phyloP scores from a whole-genome alignment of 169 alveolate species.

The Neospora caninum region DNA sequence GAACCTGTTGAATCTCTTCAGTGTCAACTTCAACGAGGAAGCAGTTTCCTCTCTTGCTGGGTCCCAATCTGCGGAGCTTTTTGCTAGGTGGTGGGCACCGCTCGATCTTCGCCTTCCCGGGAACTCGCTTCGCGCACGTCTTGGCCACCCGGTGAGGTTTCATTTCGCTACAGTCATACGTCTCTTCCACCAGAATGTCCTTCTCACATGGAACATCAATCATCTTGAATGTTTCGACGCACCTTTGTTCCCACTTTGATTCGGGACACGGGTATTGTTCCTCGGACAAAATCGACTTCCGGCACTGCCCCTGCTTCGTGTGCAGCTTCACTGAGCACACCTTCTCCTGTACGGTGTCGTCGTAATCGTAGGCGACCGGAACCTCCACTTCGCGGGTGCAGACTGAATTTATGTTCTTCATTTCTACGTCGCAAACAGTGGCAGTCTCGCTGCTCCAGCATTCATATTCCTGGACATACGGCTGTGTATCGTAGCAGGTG shows the following conservation, averaged over 20 bases:
- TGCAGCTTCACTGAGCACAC: slow-evolving; percentile 22
- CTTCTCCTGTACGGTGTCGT: slow-evolving; percentile 44
- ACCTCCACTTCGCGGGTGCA: slow-evolving; percentile 58
- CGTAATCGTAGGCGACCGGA: slow-evolving; percentile 46
- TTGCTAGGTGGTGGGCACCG: slow-evolving; percentile 46
- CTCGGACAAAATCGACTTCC: slow-evolving; percentile 39
- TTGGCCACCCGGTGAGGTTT: slow-evolving; percentile 49
- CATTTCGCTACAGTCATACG: slow-evolving; percentile 65
- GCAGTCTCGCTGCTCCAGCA: slow-evolving; percentile 70
- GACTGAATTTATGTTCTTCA: not conserved
- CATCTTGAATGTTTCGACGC: slow-evolving; percentile 39
- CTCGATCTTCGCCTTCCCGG: slow-evolving; percentile 57
- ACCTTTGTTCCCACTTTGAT: slow-evolving; percentile 54
- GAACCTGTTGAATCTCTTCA: slow-evolving; percentile 55
- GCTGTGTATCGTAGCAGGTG: slow-evolving; percentile 45
- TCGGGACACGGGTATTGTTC: slow-evolving; percentile 64
- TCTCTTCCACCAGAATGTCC: slow-evolving; percentile 41
- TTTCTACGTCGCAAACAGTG: slow-evolving; percentile 58
- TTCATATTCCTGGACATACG: slow-evolving; percentile 53
- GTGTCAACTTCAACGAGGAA: slow-evolving; percentile 60
- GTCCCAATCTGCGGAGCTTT: slow-evolving; percentile 43
- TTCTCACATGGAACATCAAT: slow-evolving; percentile 55
- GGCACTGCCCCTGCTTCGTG: slow-evolving; percentile 46
- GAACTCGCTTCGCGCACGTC: slow-evolving; percentile 49
- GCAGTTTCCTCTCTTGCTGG: slow-evolving; percentile 61